Conservation (phyloP, 2,329 filamentous ascomycete species). For the Apiospora marii region DNA sequence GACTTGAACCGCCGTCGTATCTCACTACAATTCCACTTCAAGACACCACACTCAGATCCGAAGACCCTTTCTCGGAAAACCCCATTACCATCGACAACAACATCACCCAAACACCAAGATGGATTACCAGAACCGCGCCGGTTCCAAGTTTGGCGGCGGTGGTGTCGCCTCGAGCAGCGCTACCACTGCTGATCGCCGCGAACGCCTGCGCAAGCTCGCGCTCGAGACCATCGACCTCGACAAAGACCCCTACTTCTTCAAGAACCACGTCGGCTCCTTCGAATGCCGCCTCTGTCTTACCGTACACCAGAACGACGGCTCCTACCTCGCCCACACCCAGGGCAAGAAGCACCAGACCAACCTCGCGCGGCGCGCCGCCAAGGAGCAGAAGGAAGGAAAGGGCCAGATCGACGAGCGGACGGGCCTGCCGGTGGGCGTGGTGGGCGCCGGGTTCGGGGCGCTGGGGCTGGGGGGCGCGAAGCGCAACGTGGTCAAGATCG, state of each 20-base stretch:
- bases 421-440: constrained; percentile 76
- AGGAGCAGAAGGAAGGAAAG: constrained; percentile 90
- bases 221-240: constrained; percentile 99
- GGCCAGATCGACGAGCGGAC: constrained; percentile 73
- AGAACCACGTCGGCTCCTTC: constrained; percentile 98
- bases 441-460: constrained; percentile 70
- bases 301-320: constrained; percentile 98
- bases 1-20: background rate
- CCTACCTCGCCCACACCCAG: constrained; percentile 97
- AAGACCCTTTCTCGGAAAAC: background rate
- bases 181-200: constrained; percentile 95
- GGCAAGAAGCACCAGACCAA: constrained; percentile 99
- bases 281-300: constrained; percentile 97
- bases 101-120: constrained; percentile 46
- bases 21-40: too few species aligned
- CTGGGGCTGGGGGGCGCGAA: constrained; percentile 68
- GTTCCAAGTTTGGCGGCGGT: constrained; percentile 97
- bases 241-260: constrained; percentile 99
- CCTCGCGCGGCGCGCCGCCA: constrained; percentile 91
- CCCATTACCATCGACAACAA: background rate
- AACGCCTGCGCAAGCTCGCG: constrained; percentile 96
- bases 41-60: background rate
- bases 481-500: constrained; percentile 92
- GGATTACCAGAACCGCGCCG: constrained; percentile 89
- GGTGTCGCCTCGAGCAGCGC: constrained; percentile 93